Evolutionary conservation across 2,329 filamentous ascomycete species (phyloP).

Genomic region (Penicillium sp.): DNA sequence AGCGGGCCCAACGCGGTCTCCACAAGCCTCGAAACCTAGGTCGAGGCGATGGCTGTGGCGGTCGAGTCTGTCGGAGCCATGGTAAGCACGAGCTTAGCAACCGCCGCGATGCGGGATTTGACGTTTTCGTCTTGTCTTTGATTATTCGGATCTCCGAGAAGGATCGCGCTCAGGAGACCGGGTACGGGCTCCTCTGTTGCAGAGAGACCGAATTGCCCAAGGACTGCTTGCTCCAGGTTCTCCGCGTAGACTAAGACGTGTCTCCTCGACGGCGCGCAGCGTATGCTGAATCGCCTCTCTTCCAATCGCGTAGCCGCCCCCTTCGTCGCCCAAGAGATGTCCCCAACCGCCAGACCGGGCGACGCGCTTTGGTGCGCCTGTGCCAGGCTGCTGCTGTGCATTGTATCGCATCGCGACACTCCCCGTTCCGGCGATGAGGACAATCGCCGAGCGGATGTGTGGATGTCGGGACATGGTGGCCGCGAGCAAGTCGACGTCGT

Average conservation of each 20-base stretch:
- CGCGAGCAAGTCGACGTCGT: conserved; percentile 49
- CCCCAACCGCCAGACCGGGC: conserved; percentile 53
- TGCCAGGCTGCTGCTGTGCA: no score
- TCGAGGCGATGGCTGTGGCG: conserved; percentile 21
- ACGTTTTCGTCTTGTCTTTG: conserved; percentile 3
- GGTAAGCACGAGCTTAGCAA: conserved; percentile 23
- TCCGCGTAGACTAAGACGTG: conserved; percentile 21
- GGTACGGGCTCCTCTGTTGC: conserved; percentile 15
- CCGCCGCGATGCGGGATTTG: conserved; percentile 26
- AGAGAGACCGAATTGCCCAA: conserved; percentile 17
- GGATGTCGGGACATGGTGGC: conserved; percentile 27
- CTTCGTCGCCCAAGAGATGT: conserved; percentile 51
- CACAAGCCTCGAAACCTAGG: conserved; percentile 19
- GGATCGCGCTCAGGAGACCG: conserved; percentile 26
- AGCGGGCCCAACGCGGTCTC: conserved; percentile 23
- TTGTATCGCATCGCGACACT: conserved; percentile 49
- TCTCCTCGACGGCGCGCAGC: conserved; percentile 35
- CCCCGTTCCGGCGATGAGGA: conserved; percentile 51
- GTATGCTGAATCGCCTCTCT: conserved; percentile 41
- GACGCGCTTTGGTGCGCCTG: conserved; percentile 23
- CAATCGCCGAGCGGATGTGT: conserved; percentile 31
- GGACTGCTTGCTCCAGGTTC: conserved; percentile 21
- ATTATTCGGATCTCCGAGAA: conserved; percentile 12
- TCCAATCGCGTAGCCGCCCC: conserved; percentile 49
- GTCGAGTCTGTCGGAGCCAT: conserved; percentile 6